These are phyloP conservation scores for Bacidia gigantensis DNA, from an alignment of 495 filamentous ascomycete species.

Conservation along the genomic window DNA sequence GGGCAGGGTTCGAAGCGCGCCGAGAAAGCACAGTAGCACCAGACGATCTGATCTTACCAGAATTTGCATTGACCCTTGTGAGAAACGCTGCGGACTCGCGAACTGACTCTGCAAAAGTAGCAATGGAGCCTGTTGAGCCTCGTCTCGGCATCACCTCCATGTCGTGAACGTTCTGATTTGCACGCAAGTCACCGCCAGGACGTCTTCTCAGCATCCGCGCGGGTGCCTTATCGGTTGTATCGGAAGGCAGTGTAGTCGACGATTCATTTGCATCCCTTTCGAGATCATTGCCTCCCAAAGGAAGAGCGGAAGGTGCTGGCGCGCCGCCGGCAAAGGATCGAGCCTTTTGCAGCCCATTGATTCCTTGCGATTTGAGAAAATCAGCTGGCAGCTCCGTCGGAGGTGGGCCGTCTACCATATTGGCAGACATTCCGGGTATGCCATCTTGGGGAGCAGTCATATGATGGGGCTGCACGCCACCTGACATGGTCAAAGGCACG, in stretches of 20 bases:
- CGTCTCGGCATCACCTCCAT: slow-evolving; percentile 47
- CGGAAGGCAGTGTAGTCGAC: slow-evolving; percentile 12
- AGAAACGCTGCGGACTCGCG: slow-evolving; percentile 41
- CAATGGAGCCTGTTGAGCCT: slow-evolving; percentile 57
- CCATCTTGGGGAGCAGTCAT: background rate
- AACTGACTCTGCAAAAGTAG: slow-evolving; percentile 54
- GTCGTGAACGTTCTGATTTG: slow-evolving; percentile 60
- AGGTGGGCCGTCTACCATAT: background rate
- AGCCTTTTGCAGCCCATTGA: too few species aligned
- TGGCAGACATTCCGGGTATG: background rate
- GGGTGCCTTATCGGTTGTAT: slow-evolving; percentile 24
- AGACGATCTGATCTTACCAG: slow-evolving; percentile 1
- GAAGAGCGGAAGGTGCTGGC: too few species aligned
- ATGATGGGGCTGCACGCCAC: too few species aligned
- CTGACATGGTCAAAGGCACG: background rate
- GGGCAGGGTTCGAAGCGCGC: slow-evolving; percentile 15
- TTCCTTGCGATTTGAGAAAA: too few species aligned
- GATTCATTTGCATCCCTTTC: background rate
- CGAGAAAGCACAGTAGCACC: slow-evolving; percentile 12
- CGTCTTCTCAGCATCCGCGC: slow-evolving; percentile 59
- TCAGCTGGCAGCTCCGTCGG: background rate
- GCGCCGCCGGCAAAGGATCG: too few species aligned
- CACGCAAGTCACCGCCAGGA: slow-evolving; percentile 80
- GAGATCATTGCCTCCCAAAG: slow-evolving; percentile 16
- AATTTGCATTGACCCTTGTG: slow-evolving; percentile 12